These are phyloP conservation scores for Boletellus ananas DNA, from an alignment of 768 basidiomycete species.

Conservation along the genomic window DNA sequence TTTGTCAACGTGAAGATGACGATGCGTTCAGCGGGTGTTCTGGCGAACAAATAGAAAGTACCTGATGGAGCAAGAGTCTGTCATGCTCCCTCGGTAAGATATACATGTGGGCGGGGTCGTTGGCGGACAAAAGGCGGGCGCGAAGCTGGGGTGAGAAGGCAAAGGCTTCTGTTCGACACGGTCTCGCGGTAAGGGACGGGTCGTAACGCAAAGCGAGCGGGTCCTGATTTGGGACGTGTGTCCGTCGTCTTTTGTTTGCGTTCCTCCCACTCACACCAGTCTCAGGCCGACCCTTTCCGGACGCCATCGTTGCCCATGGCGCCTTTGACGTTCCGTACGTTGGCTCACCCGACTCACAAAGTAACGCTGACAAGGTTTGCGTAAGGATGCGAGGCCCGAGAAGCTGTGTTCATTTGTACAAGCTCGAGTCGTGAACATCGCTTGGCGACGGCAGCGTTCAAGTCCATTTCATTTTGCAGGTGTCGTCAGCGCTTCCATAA, in stretches of 20 bases:
- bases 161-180: background rate
- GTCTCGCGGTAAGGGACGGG: slow-evolving; percentile 9
- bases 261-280: background rate
- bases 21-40: background rate
- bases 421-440: background rate
- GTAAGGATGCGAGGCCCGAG: background rate
- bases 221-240: slow-evolving; percentile 7
- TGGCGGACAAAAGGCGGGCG: background rate
- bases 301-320: background rate
- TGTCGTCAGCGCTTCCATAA: slow-evolving; percentile 21
- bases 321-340: background rate
- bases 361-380: background rate
- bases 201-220: background rate
- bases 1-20: background rate
- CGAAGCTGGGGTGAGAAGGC: background rate
- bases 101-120: slow-evolving; percentile 45
- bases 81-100: slow-evolving; percentile 72
- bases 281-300: background rate
- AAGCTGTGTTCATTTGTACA: slow-evolving; percentile 3
- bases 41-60: slow-evolving; percentile 14
- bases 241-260: background rate
- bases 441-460: slow-evolving; percentile 2
- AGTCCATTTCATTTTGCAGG: background rate
- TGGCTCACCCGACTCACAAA: slow-evolving; percentile 12
- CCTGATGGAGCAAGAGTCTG: slow-evolving; percentile 73